These are phyloP conservation scores for Phaeomoniella chlamydospora DNA, from an alignment of 2,329 filamentous ascomycete genomes.

Conservation along the genomic window DNA sequence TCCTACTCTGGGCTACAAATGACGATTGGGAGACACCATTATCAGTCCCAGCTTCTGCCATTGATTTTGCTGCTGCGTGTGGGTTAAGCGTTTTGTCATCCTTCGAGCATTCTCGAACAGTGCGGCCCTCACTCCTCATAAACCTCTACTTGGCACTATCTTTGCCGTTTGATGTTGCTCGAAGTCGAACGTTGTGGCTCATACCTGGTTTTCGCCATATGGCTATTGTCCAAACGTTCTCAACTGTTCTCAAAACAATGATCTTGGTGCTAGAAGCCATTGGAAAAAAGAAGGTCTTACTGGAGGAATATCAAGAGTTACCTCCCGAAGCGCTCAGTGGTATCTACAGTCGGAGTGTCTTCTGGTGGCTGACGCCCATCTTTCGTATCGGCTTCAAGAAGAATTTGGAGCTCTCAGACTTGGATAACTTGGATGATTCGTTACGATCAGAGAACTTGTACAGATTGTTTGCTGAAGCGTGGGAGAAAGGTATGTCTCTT, in stretches of 20 bases:
- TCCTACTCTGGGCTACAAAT: constrained; percentile 14
- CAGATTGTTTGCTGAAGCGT: constrained; percentile 19
- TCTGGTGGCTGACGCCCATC: constrained; percentile 40
- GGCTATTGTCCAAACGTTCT: constrained; percentile 25
- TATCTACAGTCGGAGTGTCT: constrained; percentile 32
- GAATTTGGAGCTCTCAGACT: constrained; percentile 26
- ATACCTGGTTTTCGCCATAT: constrained; percentile 11
- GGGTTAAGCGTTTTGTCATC: constrained; percentile 11
- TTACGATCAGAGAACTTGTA: constrained; percentile 26
- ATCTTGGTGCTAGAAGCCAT: constrained; percentile 29
- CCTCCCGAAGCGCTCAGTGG: constrained; percentile 38
- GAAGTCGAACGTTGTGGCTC: constrained; percentile 1
- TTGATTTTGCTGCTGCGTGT: constrained; percentile 10
- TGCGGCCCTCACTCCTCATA: constrained; percentile 17
- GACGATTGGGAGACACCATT: constrained; percentile 6
- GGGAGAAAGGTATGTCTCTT: constrained; percentile 20
- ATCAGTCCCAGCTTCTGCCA: constrained; percentile 5
- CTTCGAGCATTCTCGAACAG: constrained; percentile 13
- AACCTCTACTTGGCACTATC: constrained; percentile 23
- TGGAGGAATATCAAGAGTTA: constrained; percentile 20
- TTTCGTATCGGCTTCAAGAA: constrained; percentile 34
- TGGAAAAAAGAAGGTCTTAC: constrained; percentile 28
- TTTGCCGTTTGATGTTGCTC: constrained; percentile 1
- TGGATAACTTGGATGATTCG: constrained; percentile 30
- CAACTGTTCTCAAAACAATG: constrained; percentile 26